Evolutionary conservation across 169 alveolate genomes (phyloP).

Genomic region (Besnoitia besnoiti): DNA sequence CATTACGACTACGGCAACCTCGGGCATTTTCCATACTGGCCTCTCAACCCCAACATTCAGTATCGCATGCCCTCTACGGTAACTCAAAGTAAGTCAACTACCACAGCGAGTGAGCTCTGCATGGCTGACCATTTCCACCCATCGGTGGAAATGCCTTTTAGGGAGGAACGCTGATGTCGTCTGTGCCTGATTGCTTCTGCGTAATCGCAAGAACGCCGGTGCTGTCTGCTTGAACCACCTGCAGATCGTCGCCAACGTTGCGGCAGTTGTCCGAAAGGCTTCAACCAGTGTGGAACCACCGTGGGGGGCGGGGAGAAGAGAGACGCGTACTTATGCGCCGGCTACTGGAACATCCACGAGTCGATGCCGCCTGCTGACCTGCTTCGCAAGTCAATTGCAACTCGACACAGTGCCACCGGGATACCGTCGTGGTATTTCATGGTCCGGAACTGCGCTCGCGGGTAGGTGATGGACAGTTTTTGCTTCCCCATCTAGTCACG

Average conservation of each 20-base stretch:
- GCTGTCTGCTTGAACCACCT: neutral
- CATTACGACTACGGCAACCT: slow-evolving; percentile 75
- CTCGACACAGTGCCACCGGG: slow-evolving; percentile 39
- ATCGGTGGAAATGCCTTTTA: neutral
- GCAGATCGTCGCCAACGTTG: slow-evolving; percentile 55
- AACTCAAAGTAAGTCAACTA: neutral
- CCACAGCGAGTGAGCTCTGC: neutral
- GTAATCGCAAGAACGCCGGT: no score
- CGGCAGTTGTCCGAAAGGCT: slow-evolving; percentile 59
- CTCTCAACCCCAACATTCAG: slow-evolving; percentile 32
- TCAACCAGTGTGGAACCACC: slow-evolving; percentile 46
- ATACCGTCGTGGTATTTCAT: slow-evolving; percentile 56
- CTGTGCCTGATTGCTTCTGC: neutral
- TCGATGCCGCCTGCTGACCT: slow-evolving; percentile 51
- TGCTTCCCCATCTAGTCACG: no score
- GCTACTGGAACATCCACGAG: slow-evolving; percentile 44
- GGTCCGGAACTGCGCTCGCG: slow-evolving; percentile 46
- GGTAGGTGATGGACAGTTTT: neutral
- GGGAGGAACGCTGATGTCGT: no score
- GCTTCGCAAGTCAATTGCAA: slow-evolving; percentile 20
- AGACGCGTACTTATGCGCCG: slow-evolving; percentile 59
- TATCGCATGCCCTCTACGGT: slow-evolving; percentile 30
- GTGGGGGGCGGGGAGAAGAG: slow-evolving; percentile 50
- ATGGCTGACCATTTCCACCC: neutral
- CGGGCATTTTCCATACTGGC: slow-evolving; percentile 72